Percentiles rank a stretch among this genome's conserved stretches.
Evolutionary conservation across 2,329 filamentous ascomycete genomes (phyloP).

Genomic region (Cephalotrichum gorgonifer): DNA sequence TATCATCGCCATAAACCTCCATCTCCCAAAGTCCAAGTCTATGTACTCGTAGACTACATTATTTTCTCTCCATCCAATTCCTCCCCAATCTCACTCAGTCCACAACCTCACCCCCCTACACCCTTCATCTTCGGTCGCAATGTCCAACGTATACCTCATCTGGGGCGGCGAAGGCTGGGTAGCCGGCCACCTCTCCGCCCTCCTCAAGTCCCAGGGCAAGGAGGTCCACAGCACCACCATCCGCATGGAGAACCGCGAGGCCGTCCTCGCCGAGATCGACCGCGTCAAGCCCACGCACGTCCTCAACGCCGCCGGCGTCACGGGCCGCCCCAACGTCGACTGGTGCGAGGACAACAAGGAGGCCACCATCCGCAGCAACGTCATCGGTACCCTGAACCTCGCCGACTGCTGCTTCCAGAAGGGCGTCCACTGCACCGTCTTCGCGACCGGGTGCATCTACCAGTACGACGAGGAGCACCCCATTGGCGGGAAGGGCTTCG

Average conservation of each 20-base stretch:
- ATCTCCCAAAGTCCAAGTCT: too few relatives aligned
- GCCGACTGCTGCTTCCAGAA: slow-evolving; percentile 49
- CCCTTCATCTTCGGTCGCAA: slow-evolving; percentile 8
- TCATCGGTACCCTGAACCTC: slow-evolving; percentile 53
- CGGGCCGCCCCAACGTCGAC: slow-evolving; percentile 58
- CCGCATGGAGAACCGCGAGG: slow-evolving; percentile 54
- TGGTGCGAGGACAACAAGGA: slow-evolving; percentile 63
- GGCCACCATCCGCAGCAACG: slow-evolving; percentile 57
- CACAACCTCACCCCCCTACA: slow-evolving; percentile 1
- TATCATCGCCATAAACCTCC: neutral
- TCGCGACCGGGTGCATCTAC: slow-evolving; percentile 60
- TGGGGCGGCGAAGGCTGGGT: slow-evolving; percentile 57
- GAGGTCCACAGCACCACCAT: slow-evolving; percentile 49
- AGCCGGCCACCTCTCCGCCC: slow-evolving; percentile 46
- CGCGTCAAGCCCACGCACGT: slow-evolving; percentile 54
- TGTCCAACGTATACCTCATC: slow-evolving; percentile 42
- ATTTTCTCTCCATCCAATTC: neutral
- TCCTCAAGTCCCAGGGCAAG: slow-evolving; percentile 50
- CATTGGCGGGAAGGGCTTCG: slow-evolving; percentile 48
- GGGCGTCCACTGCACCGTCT: slow-evolving; percentile 53
- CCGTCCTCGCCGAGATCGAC: slow-evolving; percentile 45
- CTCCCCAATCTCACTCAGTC: neutral
- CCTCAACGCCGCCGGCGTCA: slow-evolving; percentile 55
- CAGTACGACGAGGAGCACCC: slow-evolving; percentile 51
- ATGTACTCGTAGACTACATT: too few relatives aligned